Base-by-base conservation (phyloP, 2,329 filamentous ascomycete species). In the Zasmidium angulare region DNA sequence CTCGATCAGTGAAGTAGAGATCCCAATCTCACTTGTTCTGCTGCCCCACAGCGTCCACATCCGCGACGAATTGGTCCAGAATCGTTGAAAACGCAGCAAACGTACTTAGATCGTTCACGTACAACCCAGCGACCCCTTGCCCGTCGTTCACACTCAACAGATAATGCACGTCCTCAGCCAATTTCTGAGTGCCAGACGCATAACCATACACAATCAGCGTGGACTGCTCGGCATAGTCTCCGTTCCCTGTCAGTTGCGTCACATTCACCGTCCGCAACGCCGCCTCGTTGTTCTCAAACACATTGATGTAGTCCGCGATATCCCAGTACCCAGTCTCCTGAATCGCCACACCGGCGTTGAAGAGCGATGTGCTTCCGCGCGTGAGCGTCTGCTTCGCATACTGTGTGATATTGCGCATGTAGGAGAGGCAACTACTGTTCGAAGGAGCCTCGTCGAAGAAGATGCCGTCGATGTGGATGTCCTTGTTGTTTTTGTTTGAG, bases 371-470 rank as follows among this genome's bases (percentile, higher is more conserved):
- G 17, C 56, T 62, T 11, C 65, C 63, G n/a, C 52, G 31, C 1
- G 54, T 61, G 26, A 59, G 54, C 40, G 49, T 43, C n/a, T 43
- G 52, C 22, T 62, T 61, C 14, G 61, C 59, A 20, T 62, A 64
- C 21, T 55, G 23, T 20, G 62, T 57, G 21, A 64, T 55, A 36
- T 53, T 36, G 3, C 14, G n/a, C 66, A 68, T 68, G 52, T 69
- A 69, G n/a, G n/a, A 24, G 36, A 59, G 24, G 23, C 58, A 50
- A 6, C 50, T 48, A 23, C 43, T 36, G n/a, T 24, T 63, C 53
- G 17, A 54, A 17, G 69, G 70, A 31, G 69, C 56, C 57, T 72
- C 70, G 61, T 71, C 70, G 54, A 70, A 61, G 58, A 71, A 72
- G 57, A 72, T 69, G 21, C 69, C 70, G 19, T 64, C 50, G 20